A percentile compares a stretch with the other conserved stretches of the same genome.
These are phyloP conservation scores for Myriangium duriaei DNA, from an alignment of 2,329 filamentous ascomycete genomes.

Conservation along the genomic window DNA sequence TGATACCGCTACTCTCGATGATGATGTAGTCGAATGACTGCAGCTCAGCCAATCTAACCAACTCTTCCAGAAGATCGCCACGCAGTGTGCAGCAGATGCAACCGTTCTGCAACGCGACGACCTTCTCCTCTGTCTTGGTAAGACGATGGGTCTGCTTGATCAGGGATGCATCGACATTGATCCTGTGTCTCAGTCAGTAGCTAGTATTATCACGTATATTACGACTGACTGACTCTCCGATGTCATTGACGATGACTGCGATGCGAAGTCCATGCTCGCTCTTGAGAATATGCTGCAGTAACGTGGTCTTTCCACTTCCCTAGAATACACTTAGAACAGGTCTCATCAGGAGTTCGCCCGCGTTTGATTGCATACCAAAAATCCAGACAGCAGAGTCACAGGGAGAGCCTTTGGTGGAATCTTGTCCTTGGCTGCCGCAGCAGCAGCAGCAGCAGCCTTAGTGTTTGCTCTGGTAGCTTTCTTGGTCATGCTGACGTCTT, in stretches of 20 bases:
- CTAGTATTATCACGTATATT: background rate
- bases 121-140: slow-evolving; percentile 22
- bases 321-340: slow-evolving; percentile 17
- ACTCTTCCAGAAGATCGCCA: slow-evolving; percentile 57
- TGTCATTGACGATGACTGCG: slow-evolving; percentile 63
- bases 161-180: slow-evolving; percentile 22
- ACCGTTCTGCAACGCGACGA: slow-evolving; percentile 31
- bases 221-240: slow-evolving; percentile 27
- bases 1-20: slow-evolving; percentile 60
- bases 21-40: slow-evolving; percentile 58
- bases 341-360: background rate
- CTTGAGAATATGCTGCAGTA: slow-evolving; percentile 55
- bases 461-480: background rate
- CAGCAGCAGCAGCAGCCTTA: background rate
- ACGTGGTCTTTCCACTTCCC: slow-evolving; percentile 60
- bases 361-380: slow-evolving; percentile 38
- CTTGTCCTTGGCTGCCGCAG: slow-evolving; percentile 4
- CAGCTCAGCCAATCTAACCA: slow-evolving; percentile 50
- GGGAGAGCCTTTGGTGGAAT: slow-evolving; percentile 31
- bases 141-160: slow-evolving; percentile 19
- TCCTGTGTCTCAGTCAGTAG: slow-evolving; percentile 1
- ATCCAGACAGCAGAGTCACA: slow-evolving; percentile 49
- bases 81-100: slow-evolving; percentile 68
- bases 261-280: slow-evolving; percentile 56
- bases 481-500: background rate